Base-by-base conservation (phyloP, 805 yeast genomes). In the Wickerhamomyces pijperi region DNA sequence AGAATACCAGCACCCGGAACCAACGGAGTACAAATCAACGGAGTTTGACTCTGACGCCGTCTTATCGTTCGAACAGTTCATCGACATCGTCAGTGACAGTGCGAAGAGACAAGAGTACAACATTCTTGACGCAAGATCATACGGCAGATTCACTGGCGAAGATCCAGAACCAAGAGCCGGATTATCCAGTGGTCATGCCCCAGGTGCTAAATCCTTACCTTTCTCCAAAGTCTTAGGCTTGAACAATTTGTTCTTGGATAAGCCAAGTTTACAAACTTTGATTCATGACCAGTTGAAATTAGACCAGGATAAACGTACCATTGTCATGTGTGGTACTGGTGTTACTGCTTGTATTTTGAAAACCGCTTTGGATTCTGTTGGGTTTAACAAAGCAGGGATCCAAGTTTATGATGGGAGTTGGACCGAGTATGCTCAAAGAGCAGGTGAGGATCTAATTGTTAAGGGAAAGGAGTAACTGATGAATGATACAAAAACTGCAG, bases 311-410 rank as follows among this genome's bases (percentile, higher is more conserved):
- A 79, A 81, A 51, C 88, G 85, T 12, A 76, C 83, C 16, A 76
- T 92, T 37, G 82, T 82, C 32, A 76, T 84, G 84, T 92, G 98
- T 56, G 98, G 97, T 21, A 81, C 97, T 1, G 98, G 97, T 35
- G 97, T 92, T 36, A 80, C 97, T 11, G 97, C 97, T 1, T 85
- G 90, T 46, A 77, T 92, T 32, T 69, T 90, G 35, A 81, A 83
- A 58, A 64, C 81, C 8, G 97, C 94, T 2, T 56, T 82, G 33
- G 78, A 76, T 41, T 52, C 62, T n/a, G 66, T 72, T 11, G 77
- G 76, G 0, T 61, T 65, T 23, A 57, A 63, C 32, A 54, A 65
- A 7, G 58, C 56, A 5, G 69, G 67, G 16, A 63, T 79, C 13
- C 68, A 70, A 32, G 71, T 82, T 18, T 82, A 82, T 50, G 98